Percentiles rank a stretch among this genome's conserved stretches.
Evolutionary conservation across 371 early-diverging fungal genomes (phyloP).

Genomic region (Parasitella parasitica): DNA sequence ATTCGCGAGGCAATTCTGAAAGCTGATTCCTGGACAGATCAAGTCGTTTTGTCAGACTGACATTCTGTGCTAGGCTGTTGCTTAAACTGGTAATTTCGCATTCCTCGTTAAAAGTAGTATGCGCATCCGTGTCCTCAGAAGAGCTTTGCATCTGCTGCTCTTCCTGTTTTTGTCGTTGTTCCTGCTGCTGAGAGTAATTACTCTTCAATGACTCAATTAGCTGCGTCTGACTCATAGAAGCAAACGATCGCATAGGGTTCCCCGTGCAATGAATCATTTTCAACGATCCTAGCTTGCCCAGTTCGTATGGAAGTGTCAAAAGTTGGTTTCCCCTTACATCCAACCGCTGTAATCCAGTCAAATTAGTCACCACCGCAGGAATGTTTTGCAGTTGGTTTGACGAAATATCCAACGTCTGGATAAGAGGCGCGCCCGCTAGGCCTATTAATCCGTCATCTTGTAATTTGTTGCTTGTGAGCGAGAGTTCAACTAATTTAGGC

Average conservation of each 20-base stretch:
- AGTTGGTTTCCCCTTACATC: constrained; percentile 67
- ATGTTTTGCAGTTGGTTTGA: constrained; percentile 60
- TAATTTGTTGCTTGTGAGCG: constrained; percentile 53
- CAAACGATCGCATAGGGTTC: constrained; percentile 54
- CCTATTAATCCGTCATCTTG: constrained; percentile 15
- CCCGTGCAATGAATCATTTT: constrained; percentile 56
- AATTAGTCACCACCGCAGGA: constrained; percentile 47
- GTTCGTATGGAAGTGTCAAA: constrained; percentile 49
- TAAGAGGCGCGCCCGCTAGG: constrained; percentile 28
- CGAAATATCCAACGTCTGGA: constrained; percentile 67
- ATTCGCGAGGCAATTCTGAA: constrained; percentile 30
- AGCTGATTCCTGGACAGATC: constrained; percentile 45
- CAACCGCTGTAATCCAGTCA: constrained; percentile 48
- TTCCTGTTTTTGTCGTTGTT: not conserved
- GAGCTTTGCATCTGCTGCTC: not conserved
- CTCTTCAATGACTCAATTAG: constrained; percentile 50
- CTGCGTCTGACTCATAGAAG: constrained; percentile 47
- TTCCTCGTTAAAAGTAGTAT: not conserved
- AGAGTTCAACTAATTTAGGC: constrained; percentile 58
- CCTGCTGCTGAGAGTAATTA: constrained; percentile 18
- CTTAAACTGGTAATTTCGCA: not conserved
- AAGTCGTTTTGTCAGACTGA: constrained; percentile 30
- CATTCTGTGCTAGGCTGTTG: constrained; percentile 2
- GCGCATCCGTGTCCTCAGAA: too few relatives aligned
- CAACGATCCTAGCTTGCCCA: constrained; percentile 54